These are phyloP conservation scores for Xenoacremonium recifei DNA, from an alignment of 2,329 filamentous ascomycete species.

Conservation along the genomic window DNA sequence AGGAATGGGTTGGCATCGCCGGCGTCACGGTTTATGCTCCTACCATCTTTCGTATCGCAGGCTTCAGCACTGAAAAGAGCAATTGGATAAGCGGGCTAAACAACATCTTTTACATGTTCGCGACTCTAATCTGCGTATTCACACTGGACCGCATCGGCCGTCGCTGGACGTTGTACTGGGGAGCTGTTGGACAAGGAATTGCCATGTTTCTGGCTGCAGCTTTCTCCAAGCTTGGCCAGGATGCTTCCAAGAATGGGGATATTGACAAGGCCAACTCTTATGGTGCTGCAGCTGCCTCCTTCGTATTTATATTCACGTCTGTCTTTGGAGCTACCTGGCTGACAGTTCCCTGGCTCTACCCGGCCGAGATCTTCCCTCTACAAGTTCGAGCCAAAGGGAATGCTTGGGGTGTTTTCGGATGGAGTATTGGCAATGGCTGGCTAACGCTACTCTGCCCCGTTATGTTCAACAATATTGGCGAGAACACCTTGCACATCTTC, in stretches of 20 bases:
- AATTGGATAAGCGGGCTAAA: constrained; percentile 62
- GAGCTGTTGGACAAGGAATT: constrained; percentile 60
- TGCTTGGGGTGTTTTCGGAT: constrained; percentile 73
- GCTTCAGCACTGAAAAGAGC: constrained; percentile 58
- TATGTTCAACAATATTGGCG: constrained; percentile 63
- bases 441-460: constrained; percentile 50
- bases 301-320: constrained; percentile 60
- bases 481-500: constrained; percentile 75
- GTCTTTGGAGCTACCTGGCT: constrained; percentile 46
- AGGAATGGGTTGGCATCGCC: constrained; percentile 69
- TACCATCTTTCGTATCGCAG: constrained; percentile 65
- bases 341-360: constrained; percentile 61
- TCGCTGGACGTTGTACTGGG: constrained; percentile 69
- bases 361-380: constrained; percentile 72
- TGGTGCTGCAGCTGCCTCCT: constrained; percentile 64
- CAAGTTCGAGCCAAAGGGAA: constrained; percentile 72
- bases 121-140: constrained; percentile 67
- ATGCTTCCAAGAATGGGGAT: constrained; percentile 43
- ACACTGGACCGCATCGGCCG: constrained; percentile 68
- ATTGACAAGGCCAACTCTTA: constrained; percentile 46
- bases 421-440: constrained; percentile 75
- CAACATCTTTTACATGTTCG: constrained; percentile 56
- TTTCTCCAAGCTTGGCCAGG: constrained; percentile 47
- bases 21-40: constrained; percentile 62
- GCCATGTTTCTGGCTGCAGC: constrained; percentile 66